These are phyloP conservation scores for Chimonanthus praecox DNA, from an alignment of 164 flowering plant species.

Conservation along the genomic window DNA sequence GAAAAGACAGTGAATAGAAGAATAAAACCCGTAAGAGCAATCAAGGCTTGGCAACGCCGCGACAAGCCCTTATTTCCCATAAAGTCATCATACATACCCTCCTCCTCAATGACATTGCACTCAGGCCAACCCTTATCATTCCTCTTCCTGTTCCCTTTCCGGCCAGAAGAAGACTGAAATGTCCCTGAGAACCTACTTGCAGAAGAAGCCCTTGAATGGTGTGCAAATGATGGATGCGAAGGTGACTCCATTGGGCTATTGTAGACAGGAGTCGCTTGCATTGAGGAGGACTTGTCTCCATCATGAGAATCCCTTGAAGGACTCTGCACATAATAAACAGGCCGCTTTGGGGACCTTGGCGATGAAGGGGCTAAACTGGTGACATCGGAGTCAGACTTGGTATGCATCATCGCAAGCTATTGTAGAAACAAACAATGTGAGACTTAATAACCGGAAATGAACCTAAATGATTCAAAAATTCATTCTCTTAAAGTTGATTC, in stretches of 20 bases:
- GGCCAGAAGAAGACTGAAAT: slow-evolving; percentile 75
- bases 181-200: slow-evolving; percentile 89
- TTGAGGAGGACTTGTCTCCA: slow-evolving; percentile 87
- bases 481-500: not conserved
- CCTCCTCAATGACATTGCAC: slow-evolving; percentile 81
- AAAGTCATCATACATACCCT: slow-evolving; percentile 67
- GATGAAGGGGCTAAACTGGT: slow-evolving; percentile 93
- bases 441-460: not conserved
- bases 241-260: slow-evolving; percentile 93
- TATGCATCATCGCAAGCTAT: slow-evolving; percentile 38
- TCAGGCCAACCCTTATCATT: slow-evolving; percentile 98
- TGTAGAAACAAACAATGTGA: not conserved
- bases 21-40: slow-evolving; percentile 32
- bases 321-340: slow-evolving; percentile 85
- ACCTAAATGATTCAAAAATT: not conserved
- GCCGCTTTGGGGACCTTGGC: slow-evolving; percentile 85
- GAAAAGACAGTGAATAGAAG: slow-evolving; percentile 45
- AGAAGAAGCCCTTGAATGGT: slow-evolving; percentile 89
- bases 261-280: slow-evolving; percentile 82
- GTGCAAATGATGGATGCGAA: slow-evolving; percentile 82
- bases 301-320: slow-evolving; percentile 96
- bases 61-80: slow-evolving; percentile 30
- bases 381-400: slow-evolving; percentile 87
- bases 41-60: slow-evolving; percentile 30
- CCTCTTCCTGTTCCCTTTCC: slow-evolving; percentile 57